Evolutionary conservation across 257 asterid genomes (phyloP).

Genomic region (Nicotiana tomentosiformis): DNA sequence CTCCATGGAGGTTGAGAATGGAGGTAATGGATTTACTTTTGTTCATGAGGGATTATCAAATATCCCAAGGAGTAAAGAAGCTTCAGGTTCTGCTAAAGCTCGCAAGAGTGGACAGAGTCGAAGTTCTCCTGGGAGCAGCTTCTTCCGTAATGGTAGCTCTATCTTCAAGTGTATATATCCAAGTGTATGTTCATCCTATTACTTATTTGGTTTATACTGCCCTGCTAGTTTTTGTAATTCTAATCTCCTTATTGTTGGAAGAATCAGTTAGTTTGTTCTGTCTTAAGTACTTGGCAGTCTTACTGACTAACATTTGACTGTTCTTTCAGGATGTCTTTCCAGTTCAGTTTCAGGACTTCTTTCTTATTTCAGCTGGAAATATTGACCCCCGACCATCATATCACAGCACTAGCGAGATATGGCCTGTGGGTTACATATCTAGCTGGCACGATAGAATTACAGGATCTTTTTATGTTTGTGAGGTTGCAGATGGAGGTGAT

Average conservation of each 20-base stretch:
- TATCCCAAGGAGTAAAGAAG: conserved; percentile 38
- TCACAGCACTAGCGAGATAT: conserved; percentile 55
- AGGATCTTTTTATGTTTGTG: conserved; percentile 83
- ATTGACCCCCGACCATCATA: conserved; percentile 74
- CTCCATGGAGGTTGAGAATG: conserved; percentile 31
- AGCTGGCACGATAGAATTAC: conserved; percentile 95
- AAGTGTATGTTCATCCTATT: neutral
- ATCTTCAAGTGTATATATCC: neutral
- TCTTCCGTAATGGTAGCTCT: conserved; percentile 21
- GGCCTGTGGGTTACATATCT: conserved; percentile 89
- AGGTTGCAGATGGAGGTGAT: conserved; percentile 81
- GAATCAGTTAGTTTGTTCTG: neutral
- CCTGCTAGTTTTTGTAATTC: neutral
- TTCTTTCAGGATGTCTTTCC: conserved; percentile 76
- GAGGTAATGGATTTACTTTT: conserved; percentile 25
- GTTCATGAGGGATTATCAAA: conserved; percentile 23
- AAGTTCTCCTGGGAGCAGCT: conserved; percentile 30
- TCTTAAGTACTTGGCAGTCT: neutral
- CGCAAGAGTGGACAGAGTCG: conserved; percentile 34
- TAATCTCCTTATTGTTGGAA: neutral
- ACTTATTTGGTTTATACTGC: neutral
- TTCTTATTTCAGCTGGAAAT: conserved; percentile 65
- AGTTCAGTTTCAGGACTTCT: conserved; percentile 79
- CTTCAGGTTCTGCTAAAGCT: conserved; percentile 24
- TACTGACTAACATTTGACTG: neutral